Evolutionary conservation across 1,284 basidiomycete genomes (phyloP).

Genomic region (Ceratobasidium papillatum): DNA sequence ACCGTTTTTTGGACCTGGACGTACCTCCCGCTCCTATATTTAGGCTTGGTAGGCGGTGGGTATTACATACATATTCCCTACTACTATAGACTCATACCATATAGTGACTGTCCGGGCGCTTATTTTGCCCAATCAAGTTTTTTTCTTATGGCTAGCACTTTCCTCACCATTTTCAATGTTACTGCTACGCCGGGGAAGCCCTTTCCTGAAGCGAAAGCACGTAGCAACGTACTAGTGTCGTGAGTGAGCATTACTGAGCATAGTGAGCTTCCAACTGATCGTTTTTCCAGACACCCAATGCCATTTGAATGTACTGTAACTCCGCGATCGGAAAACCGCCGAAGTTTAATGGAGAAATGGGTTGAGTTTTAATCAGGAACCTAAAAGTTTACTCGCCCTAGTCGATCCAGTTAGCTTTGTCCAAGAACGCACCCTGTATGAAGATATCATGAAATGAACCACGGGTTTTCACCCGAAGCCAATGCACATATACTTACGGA

Average conservation of each 20-base stretch:
- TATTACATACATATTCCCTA: too few relatives aligned
- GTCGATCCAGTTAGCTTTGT: too few relatives aligned
- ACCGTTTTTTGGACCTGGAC: conserved; percentile 39
- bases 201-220: background rate
- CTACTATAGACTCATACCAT: too few relatives aligned
- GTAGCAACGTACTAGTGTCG: background rate
- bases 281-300: background rate
- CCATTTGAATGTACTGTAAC: background rate
- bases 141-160: background rate
- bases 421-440: too few relatives aligned
- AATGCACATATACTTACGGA: too few relatives aligned
- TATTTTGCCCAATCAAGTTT: background rate
- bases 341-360: background rate
- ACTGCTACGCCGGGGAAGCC: background rate
- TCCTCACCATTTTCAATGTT: background rate
- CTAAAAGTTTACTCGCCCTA: too few relatives aligned
- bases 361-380: background rate
- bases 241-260: background rate
- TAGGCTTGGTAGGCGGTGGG: conserved; percentile 3
- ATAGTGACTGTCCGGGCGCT: background rate
- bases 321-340: background rate
- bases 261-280: too few relatives aligned
- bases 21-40: conserved; percentile 3
- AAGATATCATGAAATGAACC: too few relatives aligned
- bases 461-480: too few relatives aligned